Percentiles rank a stretch among this genome's conserved stretches.
These are phyloP conservation scores for Pezicula rhizophila DNA, from an alignment of 2,329 filamentous ascomycete species.

Conservation along the genomic window DNA sequence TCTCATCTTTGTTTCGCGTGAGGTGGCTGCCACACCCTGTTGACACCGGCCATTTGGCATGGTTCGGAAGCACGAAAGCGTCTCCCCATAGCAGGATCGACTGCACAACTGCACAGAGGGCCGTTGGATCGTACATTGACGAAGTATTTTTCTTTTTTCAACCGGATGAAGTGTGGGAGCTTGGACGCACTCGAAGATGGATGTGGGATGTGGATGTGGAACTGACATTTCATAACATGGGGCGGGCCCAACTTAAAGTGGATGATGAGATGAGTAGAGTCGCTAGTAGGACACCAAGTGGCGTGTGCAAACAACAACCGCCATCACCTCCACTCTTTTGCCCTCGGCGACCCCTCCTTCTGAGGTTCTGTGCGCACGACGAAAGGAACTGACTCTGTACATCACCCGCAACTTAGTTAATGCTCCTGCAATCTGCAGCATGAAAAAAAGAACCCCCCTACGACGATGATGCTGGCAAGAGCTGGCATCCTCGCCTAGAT, in stretches of 20 bases:
- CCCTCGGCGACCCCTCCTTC: neutral
- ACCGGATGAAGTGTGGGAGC: no score
- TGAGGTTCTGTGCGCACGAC: neutral
- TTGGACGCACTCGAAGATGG: no score
- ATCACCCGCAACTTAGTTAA: no score
- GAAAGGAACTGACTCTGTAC: no score
- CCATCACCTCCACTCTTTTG: neutral
- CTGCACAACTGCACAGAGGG: slow-evolving; percentile 7
- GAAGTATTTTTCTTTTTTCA: neutral
- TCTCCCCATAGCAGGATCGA: slow-evolving; percentile 20
- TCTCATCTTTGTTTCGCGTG: slow-evolving; percentile 6
- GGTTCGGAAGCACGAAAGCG: slow-evolving; percentile 21
- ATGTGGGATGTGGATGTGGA: no score
- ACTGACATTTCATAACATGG: no score
- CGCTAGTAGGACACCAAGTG: neutral
- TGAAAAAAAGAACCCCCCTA: neutral
- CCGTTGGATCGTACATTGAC: slow-evolving; percentile 10
- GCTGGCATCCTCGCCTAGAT: neutral
- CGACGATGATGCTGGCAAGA: neutral
- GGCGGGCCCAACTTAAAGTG: neutral
- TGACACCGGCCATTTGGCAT: slow-evolving; percentile 8
- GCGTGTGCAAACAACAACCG: neutral
- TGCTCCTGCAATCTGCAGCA: neutral
- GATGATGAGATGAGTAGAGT: neutral
- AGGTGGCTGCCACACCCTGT: neutral